Percentiles rank a stretch among this genome's conserved stretches.
Evolutionary conservation across 2,329 filamentous ascomycete genomes (phyloP).

Genomic region (Trichophaea hybrida): DNA sequence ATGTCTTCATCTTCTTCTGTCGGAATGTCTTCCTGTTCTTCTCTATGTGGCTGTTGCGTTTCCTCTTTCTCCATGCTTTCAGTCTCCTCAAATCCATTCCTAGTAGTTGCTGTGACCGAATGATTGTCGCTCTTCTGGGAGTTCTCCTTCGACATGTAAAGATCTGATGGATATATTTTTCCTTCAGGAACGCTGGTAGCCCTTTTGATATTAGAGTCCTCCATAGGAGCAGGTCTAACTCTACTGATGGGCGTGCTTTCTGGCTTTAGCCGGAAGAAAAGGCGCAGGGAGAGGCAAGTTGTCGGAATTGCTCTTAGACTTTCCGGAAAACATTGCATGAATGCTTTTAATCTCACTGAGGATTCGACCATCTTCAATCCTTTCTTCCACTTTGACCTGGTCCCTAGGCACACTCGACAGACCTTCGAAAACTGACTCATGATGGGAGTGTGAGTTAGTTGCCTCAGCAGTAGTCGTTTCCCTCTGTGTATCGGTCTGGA

Average conservation of each 20-base stretch:
- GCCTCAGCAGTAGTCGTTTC: neutral
- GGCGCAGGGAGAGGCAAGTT: neutral
- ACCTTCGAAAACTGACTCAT: slow-evolving; percentile 5
- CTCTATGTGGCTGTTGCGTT: neutral
- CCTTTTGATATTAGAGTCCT: neutral
- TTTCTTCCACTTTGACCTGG: slow-evolving; percentile 12
- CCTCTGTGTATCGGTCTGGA: neutral
- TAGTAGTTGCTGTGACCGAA: neutral
- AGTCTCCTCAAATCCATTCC: neutral
- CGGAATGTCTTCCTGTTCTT: slow-evolving; percentile 1
- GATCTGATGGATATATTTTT: neutral
- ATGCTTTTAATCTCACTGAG: slow-evolving; percentile 21
- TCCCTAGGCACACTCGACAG: slow-evolving; percentile 8
- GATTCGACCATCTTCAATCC: slow-evolving; percentile 16
- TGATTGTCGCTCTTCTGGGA: neutral
- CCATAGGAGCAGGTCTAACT: neutral
- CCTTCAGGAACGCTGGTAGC: neutral
- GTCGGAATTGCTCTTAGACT: neutral
- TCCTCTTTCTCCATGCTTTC: neutral
- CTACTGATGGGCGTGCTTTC: neutral
- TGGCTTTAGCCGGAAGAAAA: neutral
- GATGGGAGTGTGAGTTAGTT: slow-evolving; percentile 2
- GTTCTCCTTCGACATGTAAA: neutral
- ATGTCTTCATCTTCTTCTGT: slow-evolving; percentile 17
- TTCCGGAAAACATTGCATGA: neutral